Evolutionary conservation across 2,329 filamentous ascomycete species (phyloP).

Genomic region (Aspergillus japonicus): DNA sequence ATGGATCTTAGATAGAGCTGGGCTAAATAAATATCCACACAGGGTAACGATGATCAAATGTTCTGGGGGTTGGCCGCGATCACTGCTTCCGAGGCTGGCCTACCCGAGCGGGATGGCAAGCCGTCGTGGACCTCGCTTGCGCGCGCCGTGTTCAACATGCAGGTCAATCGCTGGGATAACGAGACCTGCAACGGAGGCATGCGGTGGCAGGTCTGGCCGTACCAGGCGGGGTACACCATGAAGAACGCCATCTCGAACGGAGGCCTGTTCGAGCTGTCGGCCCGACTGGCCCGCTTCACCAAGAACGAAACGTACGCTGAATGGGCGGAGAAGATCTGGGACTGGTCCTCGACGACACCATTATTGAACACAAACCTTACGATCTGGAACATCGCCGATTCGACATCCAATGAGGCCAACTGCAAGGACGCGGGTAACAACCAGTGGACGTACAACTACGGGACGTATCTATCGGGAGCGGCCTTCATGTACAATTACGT

Average conservation of each 20-base stretch:
- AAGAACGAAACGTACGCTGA: conserved; percentile 72
- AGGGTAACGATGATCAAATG: conserved; percentile 58
- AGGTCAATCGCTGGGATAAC: conserved; percentile 66
- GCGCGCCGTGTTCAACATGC: conserved; percentile 75
- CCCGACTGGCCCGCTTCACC: conserved; percentile 74
- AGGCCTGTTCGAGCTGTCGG: conserved; percentile 54
- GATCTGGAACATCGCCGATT: conserved; percentile 26
- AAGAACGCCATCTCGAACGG: conserved; percentile 57
- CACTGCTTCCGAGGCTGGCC: conserved; percentile 71
- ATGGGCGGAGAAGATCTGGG: conserved; percentile 66
- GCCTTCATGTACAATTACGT: conserved; percentile 54
- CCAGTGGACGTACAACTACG: conserved; percentile 57
- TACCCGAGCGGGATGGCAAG: conserved; percentile 64
- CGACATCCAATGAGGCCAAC: conserved; percentile 12
- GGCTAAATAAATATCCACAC: not conserved
- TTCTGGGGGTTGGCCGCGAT: conserved; percentile 80
- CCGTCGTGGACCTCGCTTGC: conserved; percentile 72
- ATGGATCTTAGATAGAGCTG: not conserved
- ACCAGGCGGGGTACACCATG: conserved; percentile 64
- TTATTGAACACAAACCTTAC: conserved; percentile 48
- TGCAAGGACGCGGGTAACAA: conserved; percentile 52
- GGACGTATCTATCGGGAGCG: conserved; percentile 52
- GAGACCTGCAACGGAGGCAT: conserved; percentile 68
- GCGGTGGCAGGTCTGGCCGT: conserved; percentile 77
- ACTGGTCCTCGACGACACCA: conserved; percentile 52